A percentile compares a stretch with the other conserved stretches of the same genome.
phyloP scores from a whole-genome alignment of 768 basidiomycete species.

The Crepidotus variabilis region DNA sequence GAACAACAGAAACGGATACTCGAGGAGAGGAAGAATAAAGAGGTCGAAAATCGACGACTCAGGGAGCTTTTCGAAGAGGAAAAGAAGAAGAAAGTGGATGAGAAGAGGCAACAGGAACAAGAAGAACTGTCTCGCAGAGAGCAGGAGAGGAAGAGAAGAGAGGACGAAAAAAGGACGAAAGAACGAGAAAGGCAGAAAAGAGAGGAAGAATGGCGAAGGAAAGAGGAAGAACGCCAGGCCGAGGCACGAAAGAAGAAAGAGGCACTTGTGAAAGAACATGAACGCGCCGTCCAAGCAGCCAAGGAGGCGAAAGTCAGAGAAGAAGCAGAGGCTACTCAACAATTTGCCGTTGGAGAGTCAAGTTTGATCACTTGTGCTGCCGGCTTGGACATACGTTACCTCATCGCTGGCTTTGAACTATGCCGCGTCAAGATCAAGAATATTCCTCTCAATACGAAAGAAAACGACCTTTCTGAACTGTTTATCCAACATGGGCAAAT shows the following conservation, averaged over 20 bases:
- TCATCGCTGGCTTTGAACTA: slow-evolving; percentile 51
- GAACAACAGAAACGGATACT: too few species aligned
- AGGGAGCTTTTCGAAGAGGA: not conserved
- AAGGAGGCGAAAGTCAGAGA: slow-evolving; percentile 16
- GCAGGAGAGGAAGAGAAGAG: not conserved
- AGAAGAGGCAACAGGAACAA: not conserved
- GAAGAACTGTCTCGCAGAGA: not conserved
- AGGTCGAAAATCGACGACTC: not conserved
- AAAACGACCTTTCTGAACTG: slow-evolving; percentile 36
- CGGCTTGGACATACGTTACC: slow-evolving; percentile 39
- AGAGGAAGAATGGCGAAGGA: not conserved
- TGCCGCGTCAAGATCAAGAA: slow-evolving; percentile 43
- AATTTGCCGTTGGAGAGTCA: slow-evolving; percentile 38
- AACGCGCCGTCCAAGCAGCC: slow-evolving; percentile 12
- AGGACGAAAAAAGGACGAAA: not conserved
- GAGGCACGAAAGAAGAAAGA: not conserved
- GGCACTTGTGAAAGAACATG: slow-evolving; percentile 4
- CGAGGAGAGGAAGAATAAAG: not conserved
- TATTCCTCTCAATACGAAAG: slow-evolving; percentile 36
- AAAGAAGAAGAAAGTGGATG: not conserved
- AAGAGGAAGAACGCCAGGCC: slow-evolving; percentile 2
- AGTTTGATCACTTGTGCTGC: slow-evolving; percentile 47
- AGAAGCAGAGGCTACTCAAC: slow-evolving; percentile 40
- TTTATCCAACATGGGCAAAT: slow-evolving; percentile 42
- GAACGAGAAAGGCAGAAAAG: slow-evolving; percentile 1